Evolutionary conservation across 1,284 basidiomycete species (phyloP).

Genomic region (Apiotrichum akiyoshidainum): DNA sequence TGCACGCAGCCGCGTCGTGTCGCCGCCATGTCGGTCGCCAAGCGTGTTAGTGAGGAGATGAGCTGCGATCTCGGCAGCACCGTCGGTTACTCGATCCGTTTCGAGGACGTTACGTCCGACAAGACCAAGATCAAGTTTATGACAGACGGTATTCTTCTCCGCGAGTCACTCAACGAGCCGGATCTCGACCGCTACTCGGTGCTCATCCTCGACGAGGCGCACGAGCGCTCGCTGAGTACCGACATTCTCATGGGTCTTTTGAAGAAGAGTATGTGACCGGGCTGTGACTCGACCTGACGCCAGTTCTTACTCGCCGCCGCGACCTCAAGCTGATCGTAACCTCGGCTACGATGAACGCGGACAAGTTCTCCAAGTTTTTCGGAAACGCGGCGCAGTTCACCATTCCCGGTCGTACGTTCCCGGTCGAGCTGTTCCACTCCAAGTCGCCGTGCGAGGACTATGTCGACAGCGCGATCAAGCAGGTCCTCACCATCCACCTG

Average conservation of each 20-base stretch:
- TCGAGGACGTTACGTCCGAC: conserved; percentile 90
- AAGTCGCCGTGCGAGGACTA: conserved; percentile 99
- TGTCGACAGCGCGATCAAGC: conserved; percentile 95
- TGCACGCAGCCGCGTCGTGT: conserved; percentile 97
- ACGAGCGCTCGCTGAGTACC: conserved; percentile 91
- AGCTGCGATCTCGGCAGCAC: conserved; percentile 77
- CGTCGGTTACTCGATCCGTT: conserved; percentile 96
- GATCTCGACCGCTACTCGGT: conserved; percentile 93
- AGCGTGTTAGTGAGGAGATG: conserved; percentile 94
- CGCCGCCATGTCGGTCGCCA: conserved; percentile 97
- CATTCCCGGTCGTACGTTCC: conserved; percentile 97
- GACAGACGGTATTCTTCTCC: conserved; percentile 94
- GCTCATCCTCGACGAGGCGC: conserved; percentile 95
- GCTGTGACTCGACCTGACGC: not conserved
- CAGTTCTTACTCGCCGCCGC: conserved; percentile 82
- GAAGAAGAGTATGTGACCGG: conserved; percentile 68
- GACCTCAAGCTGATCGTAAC: conserved; percentile 97
- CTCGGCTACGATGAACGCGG: conserved; percentile 98
- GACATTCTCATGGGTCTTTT: conserved; percentile 96
- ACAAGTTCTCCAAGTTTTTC: conserved; percentile 95
- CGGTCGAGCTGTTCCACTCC: conserved; percentile 91
- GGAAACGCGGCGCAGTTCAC: conserved; percentile 93
- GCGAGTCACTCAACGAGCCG: conserved; percentile 92
- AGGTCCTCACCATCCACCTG: conserved; percentile 93
- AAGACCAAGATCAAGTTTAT: conserved; percentile 97